Base-by-base conservation (phyloP, 2,329 filamentous ascomycete genomes). In the Penicillium expansum region DNA sequence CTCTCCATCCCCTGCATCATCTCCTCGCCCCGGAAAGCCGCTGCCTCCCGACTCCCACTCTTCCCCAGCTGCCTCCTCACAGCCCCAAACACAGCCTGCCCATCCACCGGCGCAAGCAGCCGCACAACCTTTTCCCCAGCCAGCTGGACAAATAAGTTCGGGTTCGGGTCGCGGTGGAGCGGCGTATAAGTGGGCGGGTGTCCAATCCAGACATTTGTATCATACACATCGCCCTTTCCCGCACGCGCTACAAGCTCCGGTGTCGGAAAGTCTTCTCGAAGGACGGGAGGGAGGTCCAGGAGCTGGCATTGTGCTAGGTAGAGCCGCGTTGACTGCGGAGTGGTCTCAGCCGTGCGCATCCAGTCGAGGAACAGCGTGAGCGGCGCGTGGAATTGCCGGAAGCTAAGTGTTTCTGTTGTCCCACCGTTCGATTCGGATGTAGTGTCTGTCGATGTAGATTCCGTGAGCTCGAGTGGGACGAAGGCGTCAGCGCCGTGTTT, bases 101-200 rank as follows among this genome's bases (percentile, higher is more conserved):
- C 94, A 3, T 79, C 68, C 0, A 74, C 68, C 0, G 92, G 91
- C 5, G 80, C 76, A 56, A 93, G 80, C 13, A 97, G 71, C n/a
- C 92, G 82, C 16, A 97, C 79, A 0, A 77, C 71, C 74, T 99
- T 99, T 50, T 70, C 74, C 4, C 90, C 86, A 16, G 84, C 85
- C 13, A 97, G 74, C 74, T 99, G 94, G 44, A 90, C 85, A 71
- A 97, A 96, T 0, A 97, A 67, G 69, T 99, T 99, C 0, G 91
- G 91, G 67, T 97, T 97, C 0, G 94, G 94, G 68, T 99, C 94
- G 53, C 89, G 85, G 74, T 99, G 94, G 3, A 96, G 79, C 4
- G 94, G 92, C 0, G 94, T 97, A 65, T 91, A 92, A 0, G 92
- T 97, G 0, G 91, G 91, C 38, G 91, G 86, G 14, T 88, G 79